These are phyloP conservation scores for Talaromyces adpressus DNA, from an alignment of 495 filamentous ascomycete genomes.

Conservation along the genomic window DNA sequence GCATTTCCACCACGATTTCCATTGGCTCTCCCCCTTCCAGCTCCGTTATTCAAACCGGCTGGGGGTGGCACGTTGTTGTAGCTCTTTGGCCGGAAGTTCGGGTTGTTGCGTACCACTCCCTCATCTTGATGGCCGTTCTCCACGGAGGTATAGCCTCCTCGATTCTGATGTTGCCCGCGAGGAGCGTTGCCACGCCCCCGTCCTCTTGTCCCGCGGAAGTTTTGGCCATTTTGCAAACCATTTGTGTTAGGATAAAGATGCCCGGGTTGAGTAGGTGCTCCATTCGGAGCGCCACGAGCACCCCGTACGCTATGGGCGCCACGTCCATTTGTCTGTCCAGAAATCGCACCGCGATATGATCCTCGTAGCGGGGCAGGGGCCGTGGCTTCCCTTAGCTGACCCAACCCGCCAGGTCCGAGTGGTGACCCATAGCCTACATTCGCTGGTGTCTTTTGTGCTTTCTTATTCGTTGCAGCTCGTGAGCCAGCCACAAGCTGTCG, in stretches of 20 bases:
- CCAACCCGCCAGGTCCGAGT: slow-evolving; percentile 48
- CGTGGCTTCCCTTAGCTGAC: slow-evolving; percentile 60
- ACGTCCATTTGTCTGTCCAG: slow-evolving; percentile 31
- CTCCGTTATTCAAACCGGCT: slow-evolving; percentile 51
- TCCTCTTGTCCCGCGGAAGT: slow-evolving; percentile 20
- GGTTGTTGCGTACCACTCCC: slow-evolving; percentile 44
- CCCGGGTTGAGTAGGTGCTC: slow-evolving; percentile 30
- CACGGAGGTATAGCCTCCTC: slow-evolving; percentile 45
- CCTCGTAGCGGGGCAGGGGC: slow-evolving; percentile 63
- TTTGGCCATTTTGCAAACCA: slow-evolving; percentile 15
- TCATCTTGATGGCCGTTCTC: slow-evolving; percentile 44
- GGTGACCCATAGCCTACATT: slow-evolving; percentile 55
- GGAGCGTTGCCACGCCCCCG: slow-evolving; percentile 27
- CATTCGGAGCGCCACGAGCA: slow-evolving; percentile 32
- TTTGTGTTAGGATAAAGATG: slow-evolving; percentile 24
- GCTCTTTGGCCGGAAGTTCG: slow-evolving; percentile 48
- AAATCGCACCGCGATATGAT: slow-evolving; percentile 63
- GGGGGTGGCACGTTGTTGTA: slow-evolving; percentile 81
- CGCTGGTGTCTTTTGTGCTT: slow-evolving; percentile 46
- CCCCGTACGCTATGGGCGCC: slow-evolving; percentile 23
- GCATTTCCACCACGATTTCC: neutral
- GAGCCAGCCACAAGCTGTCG: slow-evolving; percentile 72
- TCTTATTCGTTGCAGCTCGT: slow-evolving; percentile 58
- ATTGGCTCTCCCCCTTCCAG: slow-evolving; percentile 41
- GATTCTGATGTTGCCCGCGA: slow-evolving; percentile 22